Conservation (phyloP, 176 grass and related monocot species). For the Musa beccarii region DNA sequence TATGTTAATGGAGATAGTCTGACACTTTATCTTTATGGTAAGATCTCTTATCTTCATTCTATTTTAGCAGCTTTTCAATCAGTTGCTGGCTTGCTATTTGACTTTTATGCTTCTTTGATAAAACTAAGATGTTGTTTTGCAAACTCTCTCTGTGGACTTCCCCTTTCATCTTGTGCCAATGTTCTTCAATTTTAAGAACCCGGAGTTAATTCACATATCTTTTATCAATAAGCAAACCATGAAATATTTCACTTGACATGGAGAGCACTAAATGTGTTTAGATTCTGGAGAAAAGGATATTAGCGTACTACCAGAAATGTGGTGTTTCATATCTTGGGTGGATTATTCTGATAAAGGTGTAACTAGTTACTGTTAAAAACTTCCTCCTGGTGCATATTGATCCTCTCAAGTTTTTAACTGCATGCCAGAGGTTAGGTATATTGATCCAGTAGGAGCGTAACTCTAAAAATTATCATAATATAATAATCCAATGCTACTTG, state of each 20-base stretch:
- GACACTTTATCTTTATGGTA: conserved; percentile 86
- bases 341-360: neutral
- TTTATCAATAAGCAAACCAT: neutral
- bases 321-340: neutral
- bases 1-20: conserved; percentile 66
- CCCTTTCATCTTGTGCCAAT: neutral
- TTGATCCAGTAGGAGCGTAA: neutral
- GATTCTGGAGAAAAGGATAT: neutral
- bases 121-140: neutral
- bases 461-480: neutral
- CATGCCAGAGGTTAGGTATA: neutral
- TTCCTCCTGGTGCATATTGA: neutral
- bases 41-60: conserved; percentile 28
- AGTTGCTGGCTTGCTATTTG: neutral
- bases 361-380: neutral
- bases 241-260: neutral
- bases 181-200: neutral
- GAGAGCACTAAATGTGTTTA: neutral
- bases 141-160: neutral
- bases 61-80: conserved; percentile 3
- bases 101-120: neutral
- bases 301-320: neutral
- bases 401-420: neutral
- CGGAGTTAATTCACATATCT: neutral
- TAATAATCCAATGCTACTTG: neutral